phyloP scores from a whole-genome alignment of 2,329 filamentous ascomycete species.

The Fusarium abutilonis region DNA sequence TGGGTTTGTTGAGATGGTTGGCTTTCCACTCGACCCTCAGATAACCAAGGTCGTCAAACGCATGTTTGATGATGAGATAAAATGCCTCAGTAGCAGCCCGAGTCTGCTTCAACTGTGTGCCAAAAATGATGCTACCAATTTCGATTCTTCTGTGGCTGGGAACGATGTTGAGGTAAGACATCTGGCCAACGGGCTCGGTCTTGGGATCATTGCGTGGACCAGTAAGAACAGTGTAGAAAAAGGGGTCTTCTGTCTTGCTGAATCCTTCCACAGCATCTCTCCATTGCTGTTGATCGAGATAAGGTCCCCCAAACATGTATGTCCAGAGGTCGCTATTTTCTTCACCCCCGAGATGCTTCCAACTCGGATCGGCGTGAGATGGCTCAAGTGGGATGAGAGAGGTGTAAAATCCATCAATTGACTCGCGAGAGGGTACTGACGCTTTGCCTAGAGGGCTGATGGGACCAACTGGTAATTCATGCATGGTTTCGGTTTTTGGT shows the following conservation, averaged over 20 bases:
- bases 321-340: conserved; percentile 50
- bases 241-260: conserved; percentile 47
- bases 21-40: conserved; percentile 72
- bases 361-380: conserved; percentile 45
- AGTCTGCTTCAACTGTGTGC: conserved; percentile 61
- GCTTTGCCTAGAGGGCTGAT: conserved; percentile 29
- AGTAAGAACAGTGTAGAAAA: conserved; percentile 58
- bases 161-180: conserved; percentile 59
- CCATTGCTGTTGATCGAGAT: conserved; percentile 35
- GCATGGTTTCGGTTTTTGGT: conserved; percentile 5
- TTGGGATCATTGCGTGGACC: conserved; percentile 33
- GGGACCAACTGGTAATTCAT: conserved; percentile 34
- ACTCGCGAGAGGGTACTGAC: conserved; percentile 21
- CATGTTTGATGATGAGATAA: conserved; percentile 64
- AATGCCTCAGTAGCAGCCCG: conserved; percentile 66
- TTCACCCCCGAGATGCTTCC: conserved; percentile 48
- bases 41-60: conserved; percentile 64
- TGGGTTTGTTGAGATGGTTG: conserved; percentile 64
- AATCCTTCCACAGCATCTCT: conserved; percentile 33
- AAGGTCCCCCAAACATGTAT: conserved; percentile 47
- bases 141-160: conserved; percentile 62
- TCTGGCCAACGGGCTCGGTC: conserved; percentile 54
- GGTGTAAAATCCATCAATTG: conserved; percentile 47
- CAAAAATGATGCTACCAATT: conserved; percentile 65
- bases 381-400: conserved; percentile 45